A percentile compares a stretch with the other conserved stretches of the same genome.
These are phyloP conservation scores for Euryodendron excelsum DNA, from an alignment of 148 eudicot genomes.

Conservation along the genomic window DNA sequence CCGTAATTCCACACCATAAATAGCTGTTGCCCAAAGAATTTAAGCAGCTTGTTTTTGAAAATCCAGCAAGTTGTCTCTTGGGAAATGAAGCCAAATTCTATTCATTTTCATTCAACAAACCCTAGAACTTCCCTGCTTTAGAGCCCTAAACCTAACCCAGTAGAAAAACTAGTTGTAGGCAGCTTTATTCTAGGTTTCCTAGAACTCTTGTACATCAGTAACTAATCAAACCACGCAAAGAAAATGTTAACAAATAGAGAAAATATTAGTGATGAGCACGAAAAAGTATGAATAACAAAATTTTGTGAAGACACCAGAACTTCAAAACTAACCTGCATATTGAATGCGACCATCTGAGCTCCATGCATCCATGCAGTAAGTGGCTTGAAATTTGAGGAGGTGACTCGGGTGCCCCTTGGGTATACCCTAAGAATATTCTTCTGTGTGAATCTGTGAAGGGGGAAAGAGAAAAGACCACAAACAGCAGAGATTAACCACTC, in stretches of 20 bases:
- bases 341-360: constrained; percentile 68
- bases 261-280: not conserved
- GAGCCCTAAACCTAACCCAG: not conserved
- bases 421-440: constrained; percentile 51
- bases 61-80: too few species aligned
- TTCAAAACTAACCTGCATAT: constrained; percentile 52
- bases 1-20: too few species aligned
- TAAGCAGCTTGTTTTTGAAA: too few species aligned
- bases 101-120: too few species aligned
- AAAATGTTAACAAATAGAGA: not conserved
- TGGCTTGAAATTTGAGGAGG: constrained; percentile 60
- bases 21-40: too few species aligned
- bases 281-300: not conserved
- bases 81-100: too few species aligned
- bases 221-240: not conserved
- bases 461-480: not conserved
- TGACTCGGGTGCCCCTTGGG: constrained; percentile 65
- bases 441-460: constrained; percentile 46
- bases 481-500: not conserved
- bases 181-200: not conserved
- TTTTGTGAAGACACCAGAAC: not conserved
- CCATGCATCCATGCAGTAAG: constrained; percentile 62
- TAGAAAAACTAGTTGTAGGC: not conserved
- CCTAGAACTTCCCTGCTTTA: too few species aligned
- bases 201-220: not conserved